These are phyloP conservation scores for Gnaphalium uliginosum DNA, from an alignment of 129 eudicot species.

Conservation along the genomic window DNA sequence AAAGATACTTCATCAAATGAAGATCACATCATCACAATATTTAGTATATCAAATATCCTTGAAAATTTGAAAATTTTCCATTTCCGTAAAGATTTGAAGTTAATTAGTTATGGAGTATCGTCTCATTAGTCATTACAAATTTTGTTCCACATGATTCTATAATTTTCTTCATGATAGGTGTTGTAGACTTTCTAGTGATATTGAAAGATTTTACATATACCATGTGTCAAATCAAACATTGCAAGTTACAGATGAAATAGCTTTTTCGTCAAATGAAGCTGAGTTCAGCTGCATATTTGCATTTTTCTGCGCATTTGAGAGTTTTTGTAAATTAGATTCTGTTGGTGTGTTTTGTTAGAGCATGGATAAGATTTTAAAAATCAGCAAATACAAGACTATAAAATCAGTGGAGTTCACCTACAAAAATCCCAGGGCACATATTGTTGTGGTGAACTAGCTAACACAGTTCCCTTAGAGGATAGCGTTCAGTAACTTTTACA, in stretches of 20 bases:
- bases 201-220: neutral
- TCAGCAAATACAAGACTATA: too few species aligned
- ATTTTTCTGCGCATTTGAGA: neutral
- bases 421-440: neutral
- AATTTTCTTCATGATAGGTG: neutral
- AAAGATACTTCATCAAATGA: neutral
- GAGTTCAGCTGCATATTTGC: neutral
- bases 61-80: neutral
- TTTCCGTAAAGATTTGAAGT: neutral
- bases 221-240: slow-evolving; percentile 9
- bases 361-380: too few species aligned
- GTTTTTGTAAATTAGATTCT: neutral
- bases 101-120: neutral
- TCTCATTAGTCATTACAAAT: neutral
- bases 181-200: neutral
- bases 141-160: neutral
- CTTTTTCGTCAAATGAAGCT: neutral
- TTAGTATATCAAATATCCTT: neutral
- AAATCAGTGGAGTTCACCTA: too few species aligned
- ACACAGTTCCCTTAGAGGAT: neutral
- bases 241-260: neutral
- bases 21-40: too few species aligned
- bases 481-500: neutral
- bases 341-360: neutral
- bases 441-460: neutral